These are phyloP conservation scores for Alternaria novae-zelandiae DNA, from an alignment of 2,329 filamentous ascomycete genomes.

Conservation along the genomic window DNA sequence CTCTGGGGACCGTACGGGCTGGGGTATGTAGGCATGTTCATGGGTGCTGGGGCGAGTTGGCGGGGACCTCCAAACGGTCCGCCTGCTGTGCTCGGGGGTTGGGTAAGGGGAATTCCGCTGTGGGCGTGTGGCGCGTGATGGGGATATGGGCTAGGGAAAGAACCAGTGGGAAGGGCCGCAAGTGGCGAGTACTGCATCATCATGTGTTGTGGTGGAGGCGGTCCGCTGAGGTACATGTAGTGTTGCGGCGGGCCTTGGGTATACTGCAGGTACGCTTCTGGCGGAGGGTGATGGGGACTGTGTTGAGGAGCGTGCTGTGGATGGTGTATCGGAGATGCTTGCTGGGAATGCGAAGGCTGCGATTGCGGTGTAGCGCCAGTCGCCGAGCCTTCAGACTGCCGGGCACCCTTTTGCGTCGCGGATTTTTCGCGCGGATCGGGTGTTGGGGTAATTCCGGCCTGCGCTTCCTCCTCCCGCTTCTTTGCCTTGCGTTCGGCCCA, in stretches of 20 bases:
- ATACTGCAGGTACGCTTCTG: conserved; percentile 28
- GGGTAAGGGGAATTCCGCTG: conserved; percentile 11
- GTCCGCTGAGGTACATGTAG: conserved; percentile 25
- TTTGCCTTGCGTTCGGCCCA: conserved; percentile 54
- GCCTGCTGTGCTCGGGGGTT: conserved; percentile 17
- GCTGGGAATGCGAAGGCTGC: conserved; percentile 22
- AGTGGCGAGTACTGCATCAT: conserved; percentile 37
- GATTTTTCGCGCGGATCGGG: conserved; percentile 32
- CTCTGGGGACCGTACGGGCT: conserved; percentile 40
- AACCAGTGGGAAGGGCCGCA: conserved; percentile 31
- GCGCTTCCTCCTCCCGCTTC: conserved; percentile 42
- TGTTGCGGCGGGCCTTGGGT: conserved; percentile 25
- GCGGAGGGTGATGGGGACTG: conserved; percentile 23
- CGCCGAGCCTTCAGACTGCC: conserved; percentile 24
- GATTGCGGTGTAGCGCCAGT: conserved; percentile 25
- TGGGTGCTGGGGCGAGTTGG: conserved; percentile 34
- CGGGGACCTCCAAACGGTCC: conserved; percentile 18
- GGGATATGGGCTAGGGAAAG: conserved; percentile 15
- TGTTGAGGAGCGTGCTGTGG: conserved; percentile 17
- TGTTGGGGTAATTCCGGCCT: conserved; percentile 30
- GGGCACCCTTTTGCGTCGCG: conserved; percentile 30
- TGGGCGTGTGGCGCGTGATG: conserved; percentile 21
- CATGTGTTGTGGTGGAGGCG: conserved; percentile 30
- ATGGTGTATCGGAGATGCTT: conserved; percentile 24
- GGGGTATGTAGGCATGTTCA: conserved; percentile 30